Base-by-base conservation (phyloP, 495 filamentous ascomycete species). In the Evansstolkia leycettana region DNA sequence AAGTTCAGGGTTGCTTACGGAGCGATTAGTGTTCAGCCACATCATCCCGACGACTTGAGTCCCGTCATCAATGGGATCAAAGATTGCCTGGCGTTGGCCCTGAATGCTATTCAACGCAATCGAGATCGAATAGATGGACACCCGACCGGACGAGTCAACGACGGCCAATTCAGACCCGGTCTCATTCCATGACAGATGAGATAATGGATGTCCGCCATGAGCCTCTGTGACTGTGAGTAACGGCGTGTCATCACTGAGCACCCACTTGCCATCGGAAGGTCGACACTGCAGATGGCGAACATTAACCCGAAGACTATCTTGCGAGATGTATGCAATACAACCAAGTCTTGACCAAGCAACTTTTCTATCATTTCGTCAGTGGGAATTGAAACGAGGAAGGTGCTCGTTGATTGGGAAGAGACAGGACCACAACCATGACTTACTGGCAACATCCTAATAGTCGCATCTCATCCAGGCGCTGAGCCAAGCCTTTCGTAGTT, bases 331-430 rank as follows among this genome's bases (percentile, higher is more conserved):
- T 18, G 89, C 89, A 52, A 96, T 82, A 46, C 77, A 85, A 37
- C 90, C 90, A 49, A 76, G 65, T 38, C 79, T 84, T 12, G 90
- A 94, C 92, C 92, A 96, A 32, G 80, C 79, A 35, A 95, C 71
- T 41, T 72, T 79, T 45, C 86, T 94, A 46, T 10, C 14, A 36
- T 2, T 20, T 13, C 23, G 30, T 64, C 41, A 52, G 52, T 37
- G 6, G 41, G 28, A 40, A 31, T 15, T 2, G 15, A 15, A 16
- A 25, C 11, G n/a, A 5, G 16, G 15, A 14, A 17, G 5, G 14
- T 5, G n/a, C 7, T 24, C 14, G 17, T 3, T 17, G 28, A 15
- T 9, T 23, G 20, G 20, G 4, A 28, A 14, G 10, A 26, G 1
- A 26, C 15, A 13, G 25, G 9, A 27, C 7, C 0, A 16, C 3